These are phyloP conservation scores for Metarhizium humberi DNA, from an alignment of 2,329 filamentous ascomycete species.

Conservation along the genomic window DNA sequence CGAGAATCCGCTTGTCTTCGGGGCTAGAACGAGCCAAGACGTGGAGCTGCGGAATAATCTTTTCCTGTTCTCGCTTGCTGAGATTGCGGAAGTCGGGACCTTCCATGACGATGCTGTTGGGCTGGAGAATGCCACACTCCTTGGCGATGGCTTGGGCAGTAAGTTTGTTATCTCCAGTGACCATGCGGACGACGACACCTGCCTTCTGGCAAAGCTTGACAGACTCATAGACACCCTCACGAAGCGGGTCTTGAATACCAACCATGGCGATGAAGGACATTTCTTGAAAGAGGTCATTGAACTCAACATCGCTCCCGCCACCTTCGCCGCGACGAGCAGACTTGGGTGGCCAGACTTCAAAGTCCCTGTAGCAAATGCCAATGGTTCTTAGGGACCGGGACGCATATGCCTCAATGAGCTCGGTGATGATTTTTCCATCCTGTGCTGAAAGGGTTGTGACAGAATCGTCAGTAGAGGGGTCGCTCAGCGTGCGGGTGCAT, in stretches of 20 bases:
- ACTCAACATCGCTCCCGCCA: conserved; percentile 51
- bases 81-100: conserved; percentile 71
- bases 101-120: conserved; percentile 64
- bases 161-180: conserved; percentile 73
- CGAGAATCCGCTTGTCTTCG: conserved; percentile 67
- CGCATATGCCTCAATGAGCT: conserved; percentile 69
- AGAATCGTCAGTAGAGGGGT: conserved; percentile 36
- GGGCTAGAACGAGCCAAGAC: conserved; percentile 68
- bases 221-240: conserved; percentile 63
- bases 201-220: conserved; percentile 65
- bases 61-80: conserved; percentile 52
- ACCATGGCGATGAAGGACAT: conserved; percentile 64
- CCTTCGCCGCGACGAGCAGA: conserved; percentile 44
- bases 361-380: conserved; percentile 74
- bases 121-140: conserved; percentile 67
- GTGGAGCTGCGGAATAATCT: conserved; percentile 59
- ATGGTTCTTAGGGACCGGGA: conserved; percentile 76
- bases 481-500: conserved; percentile 41
- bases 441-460: conserved; percentile 37
- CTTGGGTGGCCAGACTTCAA: conserved; percentile 72
- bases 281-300: conserved; percentile 57
- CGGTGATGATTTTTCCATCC: conserved; percentile 48
- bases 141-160: conserved; percentile 71
- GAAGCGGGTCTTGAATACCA: conserved; percentile 74
- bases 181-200: conserved; percentile 75